Conservation (phyloP, 148 eudicot species). For the Arctostaphylos glauca region DNA sequence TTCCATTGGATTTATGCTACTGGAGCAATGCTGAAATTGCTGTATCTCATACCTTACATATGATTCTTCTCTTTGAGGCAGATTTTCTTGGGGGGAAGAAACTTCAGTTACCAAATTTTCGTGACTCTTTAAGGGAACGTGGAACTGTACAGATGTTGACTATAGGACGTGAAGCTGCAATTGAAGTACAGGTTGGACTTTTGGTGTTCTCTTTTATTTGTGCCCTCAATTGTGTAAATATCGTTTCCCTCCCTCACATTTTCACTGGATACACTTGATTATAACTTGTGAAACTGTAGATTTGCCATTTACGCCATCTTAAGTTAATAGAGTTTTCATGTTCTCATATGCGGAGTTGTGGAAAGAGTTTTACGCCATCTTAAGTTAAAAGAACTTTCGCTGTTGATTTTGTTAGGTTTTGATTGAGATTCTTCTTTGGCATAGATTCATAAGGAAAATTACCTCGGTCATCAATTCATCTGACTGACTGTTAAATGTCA, state of each 20-base stretch:
- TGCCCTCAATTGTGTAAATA: neutral
- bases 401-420: neutral
- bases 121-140: slow-evolving; percentile 78
- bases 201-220: neutral
- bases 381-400: neutral
- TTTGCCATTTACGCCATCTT: neutral
- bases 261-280: neutral
- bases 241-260: neutral
- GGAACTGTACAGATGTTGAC: slow-evolving; percentile 96
- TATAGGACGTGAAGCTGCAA: slow-evolving; percentile 92
- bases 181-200: slow-evolving; percentile 86
- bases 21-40: slow-evolving; percentile 66
- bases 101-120: slow-evolving; percentile 79
- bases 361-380: neutral
- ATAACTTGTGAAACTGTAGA: neutral
- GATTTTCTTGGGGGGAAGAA: slow-evolving; percentile 80
- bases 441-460: neutral
- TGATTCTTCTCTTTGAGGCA: slow-evolving; percentile 82
- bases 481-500: neutral
- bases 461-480: neutral
- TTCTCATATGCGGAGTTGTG: neutral
- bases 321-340: too few relatives aligned
- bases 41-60: slow-evolving; percentile 50
- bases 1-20: slow-evolving; percentile 61
- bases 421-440: neutral